Base-by-base conservation (phyloP, 2,329 filamentous ascomycete genomes). In the Hypoxylon sp. region DNA sequence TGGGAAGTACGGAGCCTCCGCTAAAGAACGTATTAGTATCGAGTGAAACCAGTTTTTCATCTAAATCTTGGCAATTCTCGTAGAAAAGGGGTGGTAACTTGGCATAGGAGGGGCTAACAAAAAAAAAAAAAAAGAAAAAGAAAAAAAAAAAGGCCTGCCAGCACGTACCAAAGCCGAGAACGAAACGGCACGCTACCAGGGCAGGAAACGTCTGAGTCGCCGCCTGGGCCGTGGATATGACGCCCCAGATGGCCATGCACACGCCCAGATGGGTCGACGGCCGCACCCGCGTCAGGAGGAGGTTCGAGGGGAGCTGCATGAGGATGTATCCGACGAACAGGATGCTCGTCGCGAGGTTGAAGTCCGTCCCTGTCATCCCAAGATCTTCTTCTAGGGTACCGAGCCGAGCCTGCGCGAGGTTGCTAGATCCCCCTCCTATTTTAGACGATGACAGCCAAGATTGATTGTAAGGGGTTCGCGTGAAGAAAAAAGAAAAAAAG, bases 291-390 rank as follows among this genome's bases (percentile, higher is more conserved):
- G 85, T 87, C 2, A 89, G 75, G 0, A 86, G 69, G 59, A 89
- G 77, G 63, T 89, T 89, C 0, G 85, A 87, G 0, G 87, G 87
- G 0, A 89, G 75, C 71, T 89, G 86, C 82, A 88, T 87, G 11
- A 87, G 74, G 0, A 89, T 76, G 67, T 89, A 89, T 3, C 86
- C 82, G 1, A 87, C 84, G 62, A 87, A 87, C 28, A 86, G 76
- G 67, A 86, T 84, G 62, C 80, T 82, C 4, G 82, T 85, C 10
- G 81, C 81, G 1, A 86, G 73, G 65, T 87, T 87, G 70, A 85
- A 87, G 49, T 88, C 83, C 1, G 83, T 87, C 6, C 84, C 84
- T 5, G 71, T 76, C 81, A 88, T 85, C 1, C 74, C 74, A 0
- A 88, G 75, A 58, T 88, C 85, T 20, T 76, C 59, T 59, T 88